Evolutionary conservation across 306 rosid genomes (phyloP), one percentile per base, ranked within the genome.

Genomic region (Begonia peltatifolia): DNA sequence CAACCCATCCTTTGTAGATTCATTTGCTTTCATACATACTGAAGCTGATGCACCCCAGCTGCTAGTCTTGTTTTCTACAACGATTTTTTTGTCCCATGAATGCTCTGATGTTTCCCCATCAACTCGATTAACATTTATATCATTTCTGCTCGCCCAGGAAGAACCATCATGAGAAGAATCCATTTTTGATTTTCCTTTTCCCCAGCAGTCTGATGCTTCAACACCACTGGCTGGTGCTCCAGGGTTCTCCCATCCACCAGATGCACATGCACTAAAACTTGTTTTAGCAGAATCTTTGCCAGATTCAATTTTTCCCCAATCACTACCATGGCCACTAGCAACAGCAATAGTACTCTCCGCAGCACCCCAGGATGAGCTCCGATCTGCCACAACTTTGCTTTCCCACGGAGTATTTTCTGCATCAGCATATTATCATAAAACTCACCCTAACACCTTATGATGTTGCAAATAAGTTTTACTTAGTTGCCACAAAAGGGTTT

Each of bases 341-440:
- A 64, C 64, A 50, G 55, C 47, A 67, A 38, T 64, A 6, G 58
- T 58, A 53, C 62, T 74, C n/a, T 60, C 64, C 6, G 79, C 75
- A 42, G 83, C 71, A 63, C 87, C 94, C 95, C 97, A 89, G 50
- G 95, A 56, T 1, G 78, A 69, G 57, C 51, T 76, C 46, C 61
- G 65, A 38, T 58, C 72, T 42, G 87, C 63, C 53, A 73, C 61
- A 5, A 47, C 70, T 68, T 76, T 76, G 69, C 67, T 69, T 10
- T 55, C 89, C 97, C 97, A 85, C 46, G 84, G 67, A 56, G 73
- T 49, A 63, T 76, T 78, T 42, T 69, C 82, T 42, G 30, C 71
- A 71, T 74, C 82, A 77, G 59, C 50, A 56, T 20, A 43, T 63
- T 43, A 78, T 47, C 53, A 69, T 22, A 55, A 30, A 30, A 30